Evolutionary conservation across 78 protist species (phyloP), one percentile per base, ranked within the genome.

Genomic region (Isochrysis galbana): DNA sequence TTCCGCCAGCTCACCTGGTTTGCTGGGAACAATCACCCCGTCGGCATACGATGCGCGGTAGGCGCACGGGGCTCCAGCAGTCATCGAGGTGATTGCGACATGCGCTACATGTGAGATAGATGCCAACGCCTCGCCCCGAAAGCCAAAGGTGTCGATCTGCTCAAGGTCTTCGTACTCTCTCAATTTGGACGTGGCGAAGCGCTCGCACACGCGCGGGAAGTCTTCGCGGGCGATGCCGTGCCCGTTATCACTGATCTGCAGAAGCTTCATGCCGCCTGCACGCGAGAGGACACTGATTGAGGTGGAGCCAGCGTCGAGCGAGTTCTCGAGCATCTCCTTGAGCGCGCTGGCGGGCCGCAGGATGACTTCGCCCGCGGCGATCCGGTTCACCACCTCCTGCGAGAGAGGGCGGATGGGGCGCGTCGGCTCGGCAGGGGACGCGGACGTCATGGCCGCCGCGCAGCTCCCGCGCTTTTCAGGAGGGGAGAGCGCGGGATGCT

Each of bases 121-220:
- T 3, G 99, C 99, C n/a, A 99, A 96, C 19, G 99, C 99, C 46
- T 92, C 94, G 55, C 94, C 94, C 10, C 88, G 93, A 77, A 94
- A 94, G n/a, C 97, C 97, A 36, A 94, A 96, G 61, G 97, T 94
- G 55, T 10, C 54, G 46, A 96, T 90, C 45, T 1, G 7, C 51
- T 11, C 1, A 11, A 96, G 95, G 91, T 96, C 97, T 41, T 91
- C 94, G 69, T 87, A 94, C 42, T 5, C 11, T 17, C 36, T 10
- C 91, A 95, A 77, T 93, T 94, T 95, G 19, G 93, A 82, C 10
- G 96, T 95, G 17, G 96, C 78, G 89, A 95, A 95, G 45, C 97
- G 95, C 41, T 94, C 95, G 45, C 96, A 95, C 0, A 94, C 88
- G 46, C 93, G 47, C 5, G 87, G 89, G 38, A 96, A 61, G 47